Evolutionary conservation across 306 rosid genomes (phyloP), one percentile per base, ranked within the genome.

Genomic region (Ochetophila trinervis): DNA sequence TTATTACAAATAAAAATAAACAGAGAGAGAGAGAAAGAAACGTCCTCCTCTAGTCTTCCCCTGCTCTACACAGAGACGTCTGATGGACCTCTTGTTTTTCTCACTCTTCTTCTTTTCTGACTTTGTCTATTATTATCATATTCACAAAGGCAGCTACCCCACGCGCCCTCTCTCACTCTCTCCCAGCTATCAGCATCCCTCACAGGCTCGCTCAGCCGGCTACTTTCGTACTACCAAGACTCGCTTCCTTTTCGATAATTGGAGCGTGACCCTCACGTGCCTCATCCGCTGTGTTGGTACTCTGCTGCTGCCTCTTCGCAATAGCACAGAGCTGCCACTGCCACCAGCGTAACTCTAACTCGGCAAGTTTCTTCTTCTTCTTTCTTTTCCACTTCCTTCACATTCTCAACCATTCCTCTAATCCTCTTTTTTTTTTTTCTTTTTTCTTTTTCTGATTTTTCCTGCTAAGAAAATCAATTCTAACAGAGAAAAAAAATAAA

Each of bases 201-300:
- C 47, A 63, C 70, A 76, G 85, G 80, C 37, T 37, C 5, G 6
- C 8, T 47, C 23, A 21, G 76, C 69, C 80, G 87, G 84, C 74
- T 67, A 57, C 18, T 44, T 0, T 4, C 8, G 21, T 2, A 36
- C 4, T 2, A 36, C 4, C 1, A 36, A 20, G 15, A 20, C 5
- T 32, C 20, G 27, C 73, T 8, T 6, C 30, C 14, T 27, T 53
- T 5, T 37, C 10, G 15, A 5, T 20, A 7, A 63, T 50, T 63
- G 66, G 62, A 11, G 61, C 78, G 85, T 82, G 80, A 47, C 40
- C 0, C 2, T 56, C 81, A 79, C 71, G 62, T 36, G 74, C 69
- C 21, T 34, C 37, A 10, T 37, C 18, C 3, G 20, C 20, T 44
- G 55, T 35, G 32, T 55, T 14, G 34, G 36, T 48, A 34, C n/a